A percentile compares a stretch with the other conserved stretches of the same genome.
Evolutionary conservation across 441 rosid genomes (phyloP).

Genomic region (Theobroma grandiflorum): DNA sequence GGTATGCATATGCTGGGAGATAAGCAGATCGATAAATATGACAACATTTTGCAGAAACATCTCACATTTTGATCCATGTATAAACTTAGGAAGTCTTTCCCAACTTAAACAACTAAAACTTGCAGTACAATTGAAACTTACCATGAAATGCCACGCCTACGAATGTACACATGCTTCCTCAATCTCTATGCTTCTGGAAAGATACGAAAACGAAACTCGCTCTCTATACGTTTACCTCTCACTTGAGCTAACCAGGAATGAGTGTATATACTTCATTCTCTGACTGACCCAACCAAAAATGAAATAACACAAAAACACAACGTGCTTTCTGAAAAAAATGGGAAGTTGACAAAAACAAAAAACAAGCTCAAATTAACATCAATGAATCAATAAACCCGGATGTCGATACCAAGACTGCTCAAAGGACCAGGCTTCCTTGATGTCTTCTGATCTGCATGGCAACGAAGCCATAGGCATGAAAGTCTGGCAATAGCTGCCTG

Average conservation of each 20-base stretch:
- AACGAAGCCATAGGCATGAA: conserved; percentile 37
- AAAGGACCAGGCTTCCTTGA: conserved; percentile 31
- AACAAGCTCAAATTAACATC: conserved; percentile 7
- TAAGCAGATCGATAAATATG: not conserved
- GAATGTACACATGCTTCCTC: conserved; percentile 10
- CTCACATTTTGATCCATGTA: not conserved
- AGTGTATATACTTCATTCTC: conserved; percentile 1
- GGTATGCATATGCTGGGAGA: not conserved
- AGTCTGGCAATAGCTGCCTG: conserved; percentile 42
- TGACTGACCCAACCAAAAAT: conserved; percentile 3
- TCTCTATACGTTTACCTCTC: conserved; percentile 1
- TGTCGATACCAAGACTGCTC: conserved; percentile 29
- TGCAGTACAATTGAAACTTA: not conserved
- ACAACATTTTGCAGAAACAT: not conserved
- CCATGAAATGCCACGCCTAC: not conserved
- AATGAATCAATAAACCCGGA: conserved; percentile 26
- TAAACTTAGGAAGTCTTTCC: not conserved
- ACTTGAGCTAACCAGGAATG: not conserved
- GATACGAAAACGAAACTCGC: not conserved
- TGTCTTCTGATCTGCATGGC: conserved; percentile 28
- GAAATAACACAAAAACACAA: not conserved
- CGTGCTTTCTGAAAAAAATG: not conserved
- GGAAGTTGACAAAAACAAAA: not conserved
- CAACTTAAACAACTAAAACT: not conserved
- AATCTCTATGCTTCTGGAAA: conserved; percentile 20